A percentile compares a stretch with the other conserved stretches of the same genome.
Evolutionary conservation across 768 basidiomycete species (phyloP).

Genomic region (Neoboletus magnificus): DNA sequence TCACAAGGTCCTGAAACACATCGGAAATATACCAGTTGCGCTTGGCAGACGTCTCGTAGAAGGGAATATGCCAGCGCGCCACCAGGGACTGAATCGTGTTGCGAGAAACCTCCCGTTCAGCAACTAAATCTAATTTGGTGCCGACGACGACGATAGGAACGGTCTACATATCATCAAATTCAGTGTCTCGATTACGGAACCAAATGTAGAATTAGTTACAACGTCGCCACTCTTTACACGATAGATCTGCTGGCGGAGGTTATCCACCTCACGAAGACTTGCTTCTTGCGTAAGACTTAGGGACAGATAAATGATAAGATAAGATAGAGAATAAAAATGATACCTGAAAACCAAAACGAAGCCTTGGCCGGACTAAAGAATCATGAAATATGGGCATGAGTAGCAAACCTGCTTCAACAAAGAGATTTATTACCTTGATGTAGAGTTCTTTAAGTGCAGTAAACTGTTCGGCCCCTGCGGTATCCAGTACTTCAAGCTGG

Average conservation of each 20-base stretch:
- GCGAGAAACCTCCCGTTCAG: slow-evolving; percentile 74
- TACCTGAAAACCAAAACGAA: slow-evolving; percentile 84
- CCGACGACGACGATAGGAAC: slow-evolving; percentile 85
- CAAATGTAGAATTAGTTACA: slow-evolving; percentile 35
- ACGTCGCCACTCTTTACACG: slow-evolving; percentile 71
- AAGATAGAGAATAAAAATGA: background rate
- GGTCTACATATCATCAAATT: slow-evolving; percentile 34
- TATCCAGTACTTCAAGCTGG: slow-evolving; percentile 79
- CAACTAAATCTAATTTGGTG: slow-evolving; percentile 77
- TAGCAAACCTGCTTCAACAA: background rate
- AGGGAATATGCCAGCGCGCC: slow-evolving; percentile 64
- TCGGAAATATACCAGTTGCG: slow-evolving; percentile 76
- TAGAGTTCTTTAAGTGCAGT: slow-evolving; percentile 77
- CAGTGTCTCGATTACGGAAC: background rate
- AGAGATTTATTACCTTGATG: slow-evolving; percentile 54
- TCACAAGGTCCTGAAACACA: slow-evolving; percentile 73
- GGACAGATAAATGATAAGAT: background rate
- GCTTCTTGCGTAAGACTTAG: slow-evolving; percentile 76
- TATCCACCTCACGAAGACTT: slow-evolving; percentile 75
- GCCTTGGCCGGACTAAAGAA: slow-evolving; percentile 58
- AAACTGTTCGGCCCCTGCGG: slow-evolving; percentile 86
- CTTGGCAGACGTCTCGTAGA: slow-evolving; percentile 89
- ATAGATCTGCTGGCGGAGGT: slow-evolving; percentile 76
- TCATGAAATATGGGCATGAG: background rate
- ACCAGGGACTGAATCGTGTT: slow-evolving; percentile 62